Conservation (phyloP, 148 eudicot genomes). For the Silene conica region DNA sequence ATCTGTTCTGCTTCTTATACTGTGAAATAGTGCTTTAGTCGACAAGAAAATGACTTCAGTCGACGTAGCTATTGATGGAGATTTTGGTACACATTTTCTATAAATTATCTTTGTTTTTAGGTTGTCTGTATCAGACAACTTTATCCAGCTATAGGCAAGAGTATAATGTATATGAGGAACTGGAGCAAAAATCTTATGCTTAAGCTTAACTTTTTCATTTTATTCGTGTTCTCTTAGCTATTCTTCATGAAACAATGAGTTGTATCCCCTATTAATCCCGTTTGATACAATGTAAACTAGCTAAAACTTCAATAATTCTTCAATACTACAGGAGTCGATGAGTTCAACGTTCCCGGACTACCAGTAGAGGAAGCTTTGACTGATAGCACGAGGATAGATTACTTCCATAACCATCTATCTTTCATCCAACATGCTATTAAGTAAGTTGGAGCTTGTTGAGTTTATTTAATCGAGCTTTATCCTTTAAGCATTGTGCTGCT, state of each 20-base stretch:
- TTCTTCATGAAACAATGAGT: no score
- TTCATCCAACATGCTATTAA: conserved; percentile 17
- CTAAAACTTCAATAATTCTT: background rate
- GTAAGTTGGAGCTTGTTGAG: conserved; percentile 7
- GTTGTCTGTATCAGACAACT: no score
- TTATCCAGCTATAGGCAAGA: no score
- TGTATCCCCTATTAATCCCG: no score
- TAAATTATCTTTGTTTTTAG: no score
- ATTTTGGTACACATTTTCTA: no score
- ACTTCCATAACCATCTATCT: conserved; percentile 29
- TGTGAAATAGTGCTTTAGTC: background rate
- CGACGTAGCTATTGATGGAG: no score
- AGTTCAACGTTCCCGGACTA: conserved; percentile 17
- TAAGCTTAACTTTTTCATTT: no score
- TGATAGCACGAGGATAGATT: conserved; percentile 24
- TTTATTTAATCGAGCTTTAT: background rate
- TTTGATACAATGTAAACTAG: no score
- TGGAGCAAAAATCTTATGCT: no score
- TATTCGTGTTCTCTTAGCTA: no score
- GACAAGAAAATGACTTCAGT: background rate
- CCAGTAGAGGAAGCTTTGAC: conserved; percentile 24
- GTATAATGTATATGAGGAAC: no score
- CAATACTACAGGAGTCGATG: conserved; percentile 22
- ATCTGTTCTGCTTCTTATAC: background rate
- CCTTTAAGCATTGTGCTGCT: background rate